phyloP scores from a whole-genome alignment of 1,139 yeast species.

The Saccharomyces hybrid region DNA sequence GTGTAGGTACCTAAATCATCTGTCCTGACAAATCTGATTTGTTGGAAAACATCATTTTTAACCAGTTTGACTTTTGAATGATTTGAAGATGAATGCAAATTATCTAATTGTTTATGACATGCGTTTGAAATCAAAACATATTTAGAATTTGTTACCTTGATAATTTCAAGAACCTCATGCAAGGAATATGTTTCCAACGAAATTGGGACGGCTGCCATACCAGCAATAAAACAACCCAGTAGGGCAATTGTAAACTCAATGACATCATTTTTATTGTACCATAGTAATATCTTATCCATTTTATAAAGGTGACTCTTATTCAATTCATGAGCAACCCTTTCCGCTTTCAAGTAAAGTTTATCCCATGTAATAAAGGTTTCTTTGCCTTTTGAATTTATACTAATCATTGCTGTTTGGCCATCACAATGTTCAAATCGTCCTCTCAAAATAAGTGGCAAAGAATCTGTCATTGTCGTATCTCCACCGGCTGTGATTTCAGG shows the following conservation, averaged over 20 bases:
- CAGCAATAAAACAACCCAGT: slow-evolving; percentile 88
- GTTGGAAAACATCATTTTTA: slow-evolving; percentile 37
- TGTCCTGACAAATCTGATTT: slow-evolving; percentile 70
- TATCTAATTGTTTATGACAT: slow-evolving; percentile 63
- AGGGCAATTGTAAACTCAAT: slow-evolving; percentile 80
- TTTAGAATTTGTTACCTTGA: slow-evolving; percentile 69
- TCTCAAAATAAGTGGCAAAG: slow-evolving; percentile 64
- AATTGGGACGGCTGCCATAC: slow-evolving; percentile 90
- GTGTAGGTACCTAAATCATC: slow-evolving; percentile 75
- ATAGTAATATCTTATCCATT: slow-evolving; percentile 75
- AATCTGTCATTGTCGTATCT: slow-evolving; percentile 38
- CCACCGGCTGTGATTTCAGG: not conserved
- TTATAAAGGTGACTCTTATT: slow-evolving; percentile 66
- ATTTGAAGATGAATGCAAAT: slow-evolving; percentile 37
- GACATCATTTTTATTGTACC: slow-evolving; percentile 79
- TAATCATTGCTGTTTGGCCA: slow-evolving; percentile 62
- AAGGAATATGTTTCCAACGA: slow-evolving; percentile 62
- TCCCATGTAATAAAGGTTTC: slow-evolving; percentile 86
- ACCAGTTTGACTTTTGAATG: slow-evolving; percentile 44
- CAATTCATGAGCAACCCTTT: slow-evolving; percentile 83
- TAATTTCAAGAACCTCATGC: slow-evolving; percentile 62
- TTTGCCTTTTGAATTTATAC: slow-evolving; percentile 72
- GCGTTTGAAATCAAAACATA: slow-evolving; percentile 75
- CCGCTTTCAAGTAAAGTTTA: slow-evolving; percentile 72
- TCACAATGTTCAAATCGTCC: slow-evolving; percentile 62